Evolutionary conservation across 164 flowering plant species (phyloP).

Genomic region (Annona squamosa): DNA sequence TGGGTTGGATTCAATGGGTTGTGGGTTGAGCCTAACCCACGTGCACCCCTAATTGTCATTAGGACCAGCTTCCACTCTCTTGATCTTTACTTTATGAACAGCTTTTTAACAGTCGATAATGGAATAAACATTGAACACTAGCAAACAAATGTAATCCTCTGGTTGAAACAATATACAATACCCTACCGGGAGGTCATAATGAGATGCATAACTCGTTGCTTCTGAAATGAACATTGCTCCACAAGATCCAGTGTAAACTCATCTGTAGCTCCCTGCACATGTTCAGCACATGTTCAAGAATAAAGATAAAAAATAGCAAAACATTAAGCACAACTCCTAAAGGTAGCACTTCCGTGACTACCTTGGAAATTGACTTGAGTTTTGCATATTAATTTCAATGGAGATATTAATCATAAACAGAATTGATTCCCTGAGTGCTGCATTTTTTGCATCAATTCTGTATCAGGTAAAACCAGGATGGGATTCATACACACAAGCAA

Average conservation of each 20-base stretch:
- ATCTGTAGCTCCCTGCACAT: slow-evolving; percentile 71
- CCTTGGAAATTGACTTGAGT: not conserved
- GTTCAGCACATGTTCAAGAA: not conserved
- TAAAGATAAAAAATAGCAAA: not conserved
- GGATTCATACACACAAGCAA: not conserved
- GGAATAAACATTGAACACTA: not conserved
- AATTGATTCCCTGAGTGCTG: not conserved
- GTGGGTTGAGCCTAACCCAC: no score
- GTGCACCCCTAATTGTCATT: no score
- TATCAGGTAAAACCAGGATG: not conserved
- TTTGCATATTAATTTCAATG: not conserved
- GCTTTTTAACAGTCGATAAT: not conserved
- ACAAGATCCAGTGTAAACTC: slow-evolving; percentile 97
- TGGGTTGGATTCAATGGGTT: no score
- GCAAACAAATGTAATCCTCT: not conserved
- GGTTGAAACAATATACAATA: not conserved
- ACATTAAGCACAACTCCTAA: not conserved
- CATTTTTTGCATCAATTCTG: not conserved
- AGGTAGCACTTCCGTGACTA: not conserved
- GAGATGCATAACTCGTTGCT: slow-evolving; percentile 92
- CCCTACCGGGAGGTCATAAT: slow-evolving; percentile 79
- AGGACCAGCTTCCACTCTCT: no score
- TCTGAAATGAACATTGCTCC: slow-evolving; percentile 92
- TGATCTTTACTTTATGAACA: not conserved
- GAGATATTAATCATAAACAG: not conserved